Conservation (phyloP, 257 asterid species). For the Jacaranda copaia region DNA sequence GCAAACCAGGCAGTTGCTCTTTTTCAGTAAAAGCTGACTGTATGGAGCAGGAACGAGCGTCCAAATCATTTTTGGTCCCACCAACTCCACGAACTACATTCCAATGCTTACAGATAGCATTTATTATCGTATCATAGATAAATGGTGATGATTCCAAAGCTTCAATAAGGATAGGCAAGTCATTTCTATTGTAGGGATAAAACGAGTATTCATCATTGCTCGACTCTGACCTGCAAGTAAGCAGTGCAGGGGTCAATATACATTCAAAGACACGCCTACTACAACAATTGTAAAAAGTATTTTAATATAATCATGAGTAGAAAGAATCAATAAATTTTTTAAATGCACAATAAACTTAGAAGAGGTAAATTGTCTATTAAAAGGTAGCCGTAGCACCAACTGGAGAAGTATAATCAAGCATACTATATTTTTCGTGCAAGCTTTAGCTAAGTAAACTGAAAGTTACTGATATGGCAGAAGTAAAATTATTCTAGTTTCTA, state of each 20-base stretch:
- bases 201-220: slow-evolving; percentile 52
- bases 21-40: slow-evolving; percentile 47
- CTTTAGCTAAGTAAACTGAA: slow-evolving; percentile 17
- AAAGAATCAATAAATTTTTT: slow-evolving; percentile 23
- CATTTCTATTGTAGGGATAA: slow-evolving; percentile 68
- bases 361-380: slow-evolving; percentile 9
- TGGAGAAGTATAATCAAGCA: slow-evolving; percentile 26
- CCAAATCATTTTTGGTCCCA: slow-evolving; percentile 53
- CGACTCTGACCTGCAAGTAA: slow-evolving; percentile 74
- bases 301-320: neutral
- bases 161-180: slow-evolving; percentile 65
- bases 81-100: slow-evolving; percentile 54
- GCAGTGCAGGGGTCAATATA: slow-evolving; percentile 36
- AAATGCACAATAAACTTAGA: neutral
- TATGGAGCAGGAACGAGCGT: slow-evolving; percentile 41
- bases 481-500: neutral
- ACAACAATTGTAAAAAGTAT: neutral
- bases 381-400: slow-evolving; percentile 21
- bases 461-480: neutral
- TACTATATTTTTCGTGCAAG: slow-evolving; percentile 14
- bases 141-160: slow-evolving; percentile 61
- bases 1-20: slow-evolving; percentile 36
- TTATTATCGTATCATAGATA: slow-evolving; percentile 52
- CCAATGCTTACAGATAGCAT: slow-evolving; percentile 62
- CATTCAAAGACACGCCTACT: slow-evolving; percentile 14